Evolutionary conservation across 1,284 basidiomycete genomes (phyloP), one percentile per base, ranked within the genome.

Genomic region (Psilocybe mexicana): DNA sequence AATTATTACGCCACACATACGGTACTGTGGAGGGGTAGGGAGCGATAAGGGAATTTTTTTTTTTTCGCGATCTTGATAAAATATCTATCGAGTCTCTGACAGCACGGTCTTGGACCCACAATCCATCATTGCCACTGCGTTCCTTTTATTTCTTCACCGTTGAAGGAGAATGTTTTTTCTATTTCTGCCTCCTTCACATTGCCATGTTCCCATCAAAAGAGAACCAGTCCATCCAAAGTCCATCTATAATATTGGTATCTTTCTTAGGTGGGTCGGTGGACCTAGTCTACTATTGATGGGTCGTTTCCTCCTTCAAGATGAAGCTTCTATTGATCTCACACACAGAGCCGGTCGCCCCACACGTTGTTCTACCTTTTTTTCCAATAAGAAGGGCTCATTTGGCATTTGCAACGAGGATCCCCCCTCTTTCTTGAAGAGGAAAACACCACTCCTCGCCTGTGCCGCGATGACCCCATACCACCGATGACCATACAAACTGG

Each of bases 301-400:
- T 42, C 51, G 43, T 28, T 48, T 8, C 35, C 55, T 43, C 38
- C 35, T 50, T 43, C 52, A 49, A 26, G 25, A 53, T 55, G 51
- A 55, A 55, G 47, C 58, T 55, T 59, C 58, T 59, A 51, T 58
- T 45, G 38, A 54, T 35, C 57, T 47, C 48, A 42, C 49, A 42
- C 49, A 45, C 24, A 49, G 26, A 25, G 35, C 18, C 54, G 33
- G 53, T 53, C 47, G 36, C 58, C 38, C 40, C 38, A 54, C 61
- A 62, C 61, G 61, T 62, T 62, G 18, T 52, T 33, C 43, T 28
- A 28, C 46, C 46, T 38, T 55, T 18, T 18, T 18, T 18, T 18
- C 18, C 35, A 58, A 55, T 57, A 51, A 36, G 43, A 49, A 35
- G 46, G 40, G 38, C 25, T 18, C 18, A 18, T 18, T 18, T 18